Evolutionary conservation across 2,329 filamentous ascomycete species (phyloP).

Genomic region (Penicillium hesseltinei): DNA sequence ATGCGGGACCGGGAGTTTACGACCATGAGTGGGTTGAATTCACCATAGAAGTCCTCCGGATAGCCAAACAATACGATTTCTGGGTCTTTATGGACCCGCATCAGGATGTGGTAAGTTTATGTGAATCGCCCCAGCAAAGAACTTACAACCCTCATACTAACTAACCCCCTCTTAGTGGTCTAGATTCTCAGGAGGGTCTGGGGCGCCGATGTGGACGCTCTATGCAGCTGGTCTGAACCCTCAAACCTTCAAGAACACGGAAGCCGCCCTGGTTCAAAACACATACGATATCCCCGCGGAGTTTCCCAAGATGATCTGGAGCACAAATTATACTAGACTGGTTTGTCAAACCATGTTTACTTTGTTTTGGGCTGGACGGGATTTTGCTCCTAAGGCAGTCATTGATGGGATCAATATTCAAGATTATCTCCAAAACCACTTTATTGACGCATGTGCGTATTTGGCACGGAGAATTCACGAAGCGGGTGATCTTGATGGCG

Average conservation of each 20-base stretch:
- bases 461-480: conserved; percentile 83
- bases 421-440: conserved; percentile 88
- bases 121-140: neutral
- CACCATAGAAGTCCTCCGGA: conserved; percentile 78
- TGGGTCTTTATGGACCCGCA: conserved; percentile 99
- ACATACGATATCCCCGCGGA: conserved; percentile 79
- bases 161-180: conserved; percentile 66
- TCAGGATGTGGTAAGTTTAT: conserved; percentile 78
- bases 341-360: conserved; percentile 90
- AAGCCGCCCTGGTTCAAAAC: conserved; percentile 93
- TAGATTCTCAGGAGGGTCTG: conserved; percentile 87
- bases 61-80: conserved; percentile 87
- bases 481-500: conserved; percentile 81
- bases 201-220: conserved; percentile 95
- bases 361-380: conserved; percentile 83
- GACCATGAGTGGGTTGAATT: conserved; percentile 92
- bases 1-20: conserved; percentile 83
- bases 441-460: conserved; percentile 74
- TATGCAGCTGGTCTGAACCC: conserved; percentile 93
- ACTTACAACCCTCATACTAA: conserved; percentile 27
- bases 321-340: conserved; percentile 89
- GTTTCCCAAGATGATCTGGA: conserved; percentile 99
- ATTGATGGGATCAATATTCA: conserved; percentile 95
- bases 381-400: conserved; percentile 94
- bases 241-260: conserved; percentile 75